Evolutionary conservation across 2,329 filamentous ascomycete genomes (phyloP).

Genomic region (Claviceps arundinis): DNA sequence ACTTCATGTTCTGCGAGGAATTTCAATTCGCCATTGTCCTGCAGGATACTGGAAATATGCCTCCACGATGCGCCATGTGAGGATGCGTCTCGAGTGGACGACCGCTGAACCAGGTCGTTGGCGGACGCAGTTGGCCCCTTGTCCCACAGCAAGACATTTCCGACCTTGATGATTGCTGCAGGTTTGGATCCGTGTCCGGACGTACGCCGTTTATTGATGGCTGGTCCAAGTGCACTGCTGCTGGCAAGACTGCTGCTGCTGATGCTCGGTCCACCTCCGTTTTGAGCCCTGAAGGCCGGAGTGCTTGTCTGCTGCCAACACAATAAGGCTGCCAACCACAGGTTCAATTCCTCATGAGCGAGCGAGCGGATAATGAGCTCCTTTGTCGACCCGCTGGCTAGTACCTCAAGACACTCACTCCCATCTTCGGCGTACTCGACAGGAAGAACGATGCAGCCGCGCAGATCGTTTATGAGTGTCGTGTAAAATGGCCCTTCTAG

Average conservation of each 20-base stretch:
- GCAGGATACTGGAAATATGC: conserved; percentile 79
- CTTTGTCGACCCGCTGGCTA: conserved; percentile 38
- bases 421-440: conserved; percentile 33
- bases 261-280: conserved; percentile 18
- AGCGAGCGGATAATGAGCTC: conserved; percentile 52
- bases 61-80: conserved; percentile 58
- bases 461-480: conserved; percentile 57
- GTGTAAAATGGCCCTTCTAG: conserved; percentile 51
- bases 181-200: conserved; percentile 20
- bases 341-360: conserved; percentile 53
- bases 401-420: conserved; percentile 39
- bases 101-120: conserved; percentile 40
- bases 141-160: conserved; percentile 84
- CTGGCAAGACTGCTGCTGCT: conserved; percentile 17
- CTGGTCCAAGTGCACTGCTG: conserved; percentile 21
- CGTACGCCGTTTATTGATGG: conserved; percentile 28
- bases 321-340: conserved; percentile 68
- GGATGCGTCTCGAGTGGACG: conserved; percentile 43
- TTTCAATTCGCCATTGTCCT: conserved; percentile 90
- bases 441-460: conserved; percentile 56
- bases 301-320: conserved; percentile 70
- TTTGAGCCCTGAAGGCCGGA: conserved; percentile 39
- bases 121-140: conserved; percentile 49
- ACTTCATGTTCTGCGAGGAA: conserved; percentile 78
- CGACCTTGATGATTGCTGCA: conserved; percentile 83